Evolutionary conservation across 352 stramenopile species (phyloP).

Genomic region (Pythium oligandrum): DNA sequence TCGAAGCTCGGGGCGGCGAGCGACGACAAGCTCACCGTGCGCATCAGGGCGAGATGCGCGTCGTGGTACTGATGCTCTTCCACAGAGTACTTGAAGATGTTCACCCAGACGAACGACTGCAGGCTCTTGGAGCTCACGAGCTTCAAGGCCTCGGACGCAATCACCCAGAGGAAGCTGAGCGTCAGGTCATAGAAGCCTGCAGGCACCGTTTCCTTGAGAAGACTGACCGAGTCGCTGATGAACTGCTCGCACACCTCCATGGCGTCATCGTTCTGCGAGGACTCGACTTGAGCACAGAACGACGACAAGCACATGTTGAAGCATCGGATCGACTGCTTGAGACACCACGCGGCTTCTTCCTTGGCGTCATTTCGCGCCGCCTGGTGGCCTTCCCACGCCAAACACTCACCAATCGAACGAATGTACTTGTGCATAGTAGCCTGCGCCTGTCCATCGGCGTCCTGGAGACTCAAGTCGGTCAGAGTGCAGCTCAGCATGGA

Average conservation of each 20-base stretch:
- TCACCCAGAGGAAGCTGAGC: conserved; percentile 59
- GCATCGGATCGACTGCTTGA: conserved; percentile 65
- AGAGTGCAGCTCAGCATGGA: conserved; percentile 64
- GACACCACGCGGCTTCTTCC: conserved; percentile 47
- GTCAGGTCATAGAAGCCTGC: conserved; percentile 51
- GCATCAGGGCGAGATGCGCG: conserved; percentile 70
- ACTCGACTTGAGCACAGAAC: conserved; percentile 39
- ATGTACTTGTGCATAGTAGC: conserved; percentile 37
- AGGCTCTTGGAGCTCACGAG: conserved; percentile 28
- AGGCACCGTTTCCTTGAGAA: conserved; percentile 66
- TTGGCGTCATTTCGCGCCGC: conserved; percentile 27
- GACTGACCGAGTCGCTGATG: conserved; percentile 51
- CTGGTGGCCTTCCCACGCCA: conserved; percentile 53
- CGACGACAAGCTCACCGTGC: conserved; percentile 41
- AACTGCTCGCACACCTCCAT: conserved; percentile 41
- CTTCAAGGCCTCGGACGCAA: conserved; percentile 49
- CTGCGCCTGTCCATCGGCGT: conserved; percentile 12
- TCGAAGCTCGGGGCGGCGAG: conserved; percentile 10
- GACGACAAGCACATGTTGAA: conserved; percentile 68
- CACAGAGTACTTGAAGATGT: conserved; percentile 79
- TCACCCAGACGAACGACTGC: conserved; percentile 78
- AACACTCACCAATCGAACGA: conserved; percentile 58
- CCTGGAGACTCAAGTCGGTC: conserved; percentile 49
- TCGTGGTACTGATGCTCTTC: conserved; percentile 58
- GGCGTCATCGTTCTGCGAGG: conserved; percentile 14